Evolutionary conservation across 169 alveolate species (phyloP).

Genomic region (Cyclospora cayetanensis): DNA sequence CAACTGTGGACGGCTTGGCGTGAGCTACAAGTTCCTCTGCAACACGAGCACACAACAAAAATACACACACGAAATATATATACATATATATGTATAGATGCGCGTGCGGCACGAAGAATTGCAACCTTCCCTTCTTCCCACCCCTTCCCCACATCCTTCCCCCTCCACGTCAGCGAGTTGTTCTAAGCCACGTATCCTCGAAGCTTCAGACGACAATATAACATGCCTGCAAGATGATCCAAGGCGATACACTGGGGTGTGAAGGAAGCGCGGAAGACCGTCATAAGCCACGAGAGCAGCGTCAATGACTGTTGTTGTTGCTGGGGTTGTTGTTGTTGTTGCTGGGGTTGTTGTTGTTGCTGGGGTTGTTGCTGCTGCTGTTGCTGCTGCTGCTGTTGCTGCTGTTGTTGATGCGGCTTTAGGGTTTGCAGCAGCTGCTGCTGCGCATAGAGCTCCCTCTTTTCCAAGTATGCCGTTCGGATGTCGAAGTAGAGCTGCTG

Average conservation of each 20-base stretch:
- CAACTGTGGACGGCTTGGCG: slow-evolving; percentile 78
- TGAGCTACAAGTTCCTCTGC: slow-evolving; percentile 78
- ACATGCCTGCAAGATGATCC: slow-evolving; percentile 19
- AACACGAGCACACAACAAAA: slow-evolving; percentile 71
- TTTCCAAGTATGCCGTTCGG: slow-evolving; percentile 75
- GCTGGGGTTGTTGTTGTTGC: not conserved
- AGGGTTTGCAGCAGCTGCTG: slow-evolving; percentile 21
- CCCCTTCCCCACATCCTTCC: no score
- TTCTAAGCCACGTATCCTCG: no score
- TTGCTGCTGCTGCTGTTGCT: not conserved
- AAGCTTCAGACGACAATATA: no score
- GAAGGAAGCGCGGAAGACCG: slow-evolving; percentile 47
- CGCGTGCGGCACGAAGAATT: no score
- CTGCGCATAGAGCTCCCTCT: slow-evolving; percentile 71
- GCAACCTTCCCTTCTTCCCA: no score
- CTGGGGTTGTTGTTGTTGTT: slow-evolving; percentile 15
- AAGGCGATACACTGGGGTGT: slow-evolving; percentile 52
- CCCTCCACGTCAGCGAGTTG: no score
- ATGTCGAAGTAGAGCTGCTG: slow-evolving; percentile 76
- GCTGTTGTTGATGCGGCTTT: not conserved
- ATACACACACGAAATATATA: not conserved
- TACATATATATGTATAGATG: no score
- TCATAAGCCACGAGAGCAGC: not conserved
- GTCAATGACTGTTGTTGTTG: not conserved
- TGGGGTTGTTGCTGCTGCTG: slow-evolving; percentile 12